A percentile compares a stretch with the other conserved stretches of the same genome.
Conservation (phyloP, 2,329 filamentous ascomycete genomes). For the Aspergillus costaricaensis region DNA sequence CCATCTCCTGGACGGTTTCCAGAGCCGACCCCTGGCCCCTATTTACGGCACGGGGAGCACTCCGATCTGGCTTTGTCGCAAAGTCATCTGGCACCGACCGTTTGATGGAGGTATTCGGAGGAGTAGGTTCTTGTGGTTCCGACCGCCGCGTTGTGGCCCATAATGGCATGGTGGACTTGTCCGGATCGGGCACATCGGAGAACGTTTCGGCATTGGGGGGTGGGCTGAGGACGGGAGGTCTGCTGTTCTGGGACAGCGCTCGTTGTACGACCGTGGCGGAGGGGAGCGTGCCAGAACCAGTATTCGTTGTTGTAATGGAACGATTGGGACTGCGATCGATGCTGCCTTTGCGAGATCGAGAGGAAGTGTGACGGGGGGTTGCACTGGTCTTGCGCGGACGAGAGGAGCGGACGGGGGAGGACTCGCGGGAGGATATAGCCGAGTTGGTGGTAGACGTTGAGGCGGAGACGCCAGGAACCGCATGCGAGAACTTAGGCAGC, state of each 20-base stretch:
- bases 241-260: constrained; percentile 67
- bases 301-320: constrained; percentile 43
- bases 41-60: constrained; percentile 53
- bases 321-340: constrained; percentile 67
- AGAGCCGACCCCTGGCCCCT: constrained; percentile 65
- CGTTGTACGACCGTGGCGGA: constrained; percentile 66
- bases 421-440: constrained; percentile 51
- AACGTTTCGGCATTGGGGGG: constrained; percentile 62
- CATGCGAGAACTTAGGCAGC: constrained; percentile 35
- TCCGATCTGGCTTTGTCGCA: constrained; percentile 40
- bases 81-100: constrained; percentile 32
- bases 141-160: constrained; percentile 34
- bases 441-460: constrained; percentile 47
- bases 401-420: constrained; percentile 46
- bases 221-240: constrained; percentile 62
- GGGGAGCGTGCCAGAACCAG: constrained; percentile 46
- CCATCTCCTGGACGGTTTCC: constrained; percentile 85
- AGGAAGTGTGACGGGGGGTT: constrained; percentile 36
- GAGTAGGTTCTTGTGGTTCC: constrained; percentile 31
- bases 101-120: constrained; percentile 43
- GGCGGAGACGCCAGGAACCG: constrained; percentile 28
- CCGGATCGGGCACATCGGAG: constrained; percentile 63
- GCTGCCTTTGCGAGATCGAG: constrained; percentile 67
- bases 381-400: constrained; percentile 34
- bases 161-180: constrained; percentile 58